phyloP scores from a whole-genome alignment of 208 protist genomes.

The Phytomonas sp. region DNA sequence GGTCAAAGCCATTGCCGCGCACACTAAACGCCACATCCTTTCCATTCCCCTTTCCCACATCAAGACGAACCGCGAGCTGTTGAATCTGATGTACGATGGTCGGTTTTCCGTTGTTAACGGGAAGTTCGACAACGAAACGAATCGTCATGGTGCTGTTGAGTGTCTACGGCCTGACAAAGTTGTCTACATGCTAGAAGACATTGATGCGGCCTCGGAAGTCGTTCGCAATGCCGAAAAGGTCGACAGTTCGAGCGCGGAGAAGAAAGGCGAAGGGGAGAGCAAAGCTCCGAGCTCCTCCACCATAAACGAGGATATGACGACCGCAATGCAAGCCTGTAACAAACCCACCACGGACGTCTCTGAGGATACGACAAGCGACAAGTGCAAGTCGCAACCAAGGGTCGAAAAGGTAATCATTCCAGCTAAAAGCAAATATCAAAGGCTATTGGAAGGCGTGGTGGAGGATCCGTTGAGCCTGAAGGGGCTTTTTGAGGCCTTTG shows the following conservation, averaged over 20 bases:
- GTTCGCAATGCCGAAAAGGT: background rate
- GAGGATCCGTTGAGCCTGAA: slow-evolving; percentile 70
- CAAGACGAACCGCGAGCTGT: slow-evolving; percentile 73
- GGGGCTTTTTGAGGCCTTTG: slow-evolving; percentile 90
- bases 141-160: slow-evolving; percentile 2
- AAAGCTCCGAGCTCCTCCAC: background rate
- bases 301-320: slow-evolving; percentile 6
- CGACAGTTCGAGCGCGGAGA: background rate
- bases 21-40: slow-evolving; percentile 76
- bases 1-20: slow-evolving; percentile 80
- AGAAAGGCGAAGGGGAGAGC: background rate
- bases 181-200: slow-evolving; percentile 83
- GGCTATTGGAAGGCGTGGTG: background rate
- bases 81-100: slow-evolving; percentile 80
- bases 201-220: slow-evolving; percentile 65
- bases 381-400: slow-evolving; percentile 2
- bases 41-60: slow-evolving; percentile 78
- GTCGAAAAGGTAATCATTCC: background rate
- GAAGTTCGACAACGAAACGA: slow-evolving; percentile 7
- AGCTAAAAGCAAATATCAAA: background rate
- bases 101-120: slow-evolving; percentile 37
- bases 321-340: background rate
- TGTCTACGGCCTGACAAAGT: slow-evolving; percentile 49
- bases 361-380: background rate
- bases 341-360: slow-evolving; percentile 2